phyloP scores from a whole-genome alignment of 768 basidiomycete species.

The Lentinula sp. region DNA sequence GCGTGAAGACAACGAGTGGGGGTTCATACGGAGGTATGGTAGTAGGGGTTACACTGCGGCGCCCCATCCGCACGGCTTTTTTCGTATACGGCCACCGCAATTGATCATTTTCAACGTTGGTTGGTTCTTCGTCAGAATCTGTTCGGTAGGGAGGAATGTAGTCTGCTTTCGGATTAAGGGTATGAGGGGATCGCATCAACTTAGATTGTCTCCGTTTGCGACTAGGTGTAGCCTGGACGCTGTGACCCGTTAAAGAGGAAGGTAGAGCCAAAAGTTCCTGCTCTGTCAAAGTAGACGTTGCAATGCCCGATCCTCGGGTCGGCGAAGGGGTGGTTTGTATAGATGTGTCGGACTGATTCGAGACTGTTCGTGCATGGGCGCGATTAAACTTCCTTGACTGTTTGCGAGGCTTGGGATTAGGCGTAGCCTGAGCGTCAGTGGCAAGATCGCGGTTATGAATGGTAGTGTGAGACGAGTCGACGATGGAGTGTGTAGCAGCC shows the following conservation, averaged over 20 bases:
- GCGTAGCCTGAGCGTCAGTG: slow-evolving; percentile 32
- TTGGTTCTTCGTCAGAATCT: background rate
- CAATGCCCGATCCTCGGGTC: background rate
- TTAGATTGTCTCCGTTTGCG: slow-evolving; percentile 18
- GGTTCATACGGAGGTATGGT: slow-evolving; percentile 57
- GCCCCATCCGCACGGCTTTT: slow-evolving; percentile 16
- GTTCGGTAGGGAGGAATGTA: slow-evolving; percentile 30
- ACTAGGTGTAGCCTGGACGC: slow-evolving; percentile 2
- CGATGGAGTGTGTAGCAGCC: slow-evolving; percentile 3
- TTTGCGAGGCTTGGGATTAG: slow-evolving; percentile 61
- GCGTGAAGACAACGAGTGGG: slow-evolving; percentile 62
- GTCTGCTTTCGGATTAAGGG: slow-evolving; percentile 43
- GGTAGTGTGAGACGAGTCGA: slow-evolving; percentile 12
- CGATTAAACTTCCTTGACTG: slow-evolving; percentile 14
- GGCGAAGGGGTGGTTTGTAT: slow-evolving; percentile 9
- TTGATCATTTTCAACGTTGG: background rate
- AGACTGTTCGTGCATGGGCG: slow-evolving; percentile 5
- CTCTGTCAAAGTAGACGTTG: background rate
- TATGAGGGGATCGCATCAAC: slow-evolving; percentile 35
- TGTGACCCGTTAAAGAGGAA: background rate
- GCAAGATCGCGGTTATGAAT: slow-evolving; percentile 35
- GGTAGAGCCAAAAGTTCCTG: background rate
- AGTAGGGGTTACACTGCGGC: slow-evolving; percentile 46
- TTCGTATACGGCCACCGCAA: slow-evolving; percentile 10
- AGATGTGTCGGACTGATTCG: slow-evolving; percentile 1